Percentiles rank a stretch among this genome's conserved stretches.
These are phyloP conservation scores for Evernia prunastri DNA, from an alignment of 495 filamentous ascomycete genomes.

Conservation along the genomic window DNA sequence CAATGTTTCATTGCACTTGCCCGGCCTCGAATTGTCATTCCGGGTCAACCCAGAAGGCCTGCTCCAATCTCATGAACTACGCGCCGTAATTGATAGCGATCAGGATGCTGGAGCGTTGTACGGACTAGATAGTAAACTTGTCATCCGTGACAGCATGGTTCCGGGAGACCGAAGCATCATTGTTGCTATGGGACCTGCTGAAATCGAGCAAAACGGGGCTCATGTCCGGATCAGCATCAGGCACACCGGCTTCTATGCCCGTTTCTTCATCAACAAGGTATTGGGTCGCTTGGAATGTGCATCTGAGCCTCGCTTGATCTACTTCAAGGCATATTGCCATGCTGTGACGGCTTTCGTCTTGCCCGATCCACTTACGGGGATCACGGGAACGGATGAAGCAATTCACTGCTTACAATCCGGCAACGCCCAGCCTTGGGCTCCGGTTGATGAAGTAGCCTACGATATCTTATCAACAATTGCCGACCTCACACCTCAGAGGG, in stretches of 20 bases:
- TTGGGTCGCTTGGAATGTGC: slow-evolving; percentile 41
- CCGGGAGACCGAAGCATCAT: slow-evolving; percentile 40
- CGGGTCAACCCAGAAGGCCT: slow-evolving; percentile 14
- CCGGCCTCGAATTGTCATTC: slow-evolving; percentile 16
- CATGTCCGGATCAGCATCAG: slow-evolving; percentile 42
- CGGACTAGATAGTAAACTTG: slow-evolving; percentile 49
- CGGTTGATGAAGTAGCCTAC: slow-evolving; percentile 38
- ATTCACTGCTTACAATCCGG: slow-evolving; percentile 46
- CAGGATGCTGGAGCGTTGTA: slow-evolving; percentile 48
- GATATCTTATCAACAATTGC: slow-evolving; percentile 41
- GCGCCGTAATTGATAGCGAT: slow-evolving; percentile 46
- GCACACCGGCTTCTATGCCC: slow-evolving; percentile 32
- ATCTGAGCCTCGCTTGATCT: slow-evolving; percentile 12
- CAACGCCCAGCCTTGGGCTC: slow-evolving; percentile 46
- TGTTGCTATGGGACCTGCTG: slow-evolving; percentile 43
- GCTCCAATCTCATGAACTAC: slow-evolving; percentile 48
- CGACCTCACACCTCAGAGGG: slow-evolving; percentile 42
- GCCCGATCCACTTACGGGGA: slow-evolving; percentile 49
- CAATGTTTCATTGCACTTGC: slow-evolving; percentile 12
- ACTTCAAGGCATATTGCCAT: slow-evolving; percentile 49
- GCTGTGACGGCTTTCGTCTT: slow-evolving; percentile 55
- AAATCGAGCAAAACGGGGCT: slow-evolving; percentile 17
- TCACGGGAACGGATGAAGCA: slow-evolving; percentile 57
- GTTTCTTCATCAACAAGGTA: slow-evolving; percentile 41
- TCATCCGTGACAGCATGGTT: slow-evolving; percentile 36